A percentile compares a stretch with the other conserved stretches of the same genome.
Conservation (phyloP, 129 eudicot genomes). For the Mikania micrantha region DNA sequence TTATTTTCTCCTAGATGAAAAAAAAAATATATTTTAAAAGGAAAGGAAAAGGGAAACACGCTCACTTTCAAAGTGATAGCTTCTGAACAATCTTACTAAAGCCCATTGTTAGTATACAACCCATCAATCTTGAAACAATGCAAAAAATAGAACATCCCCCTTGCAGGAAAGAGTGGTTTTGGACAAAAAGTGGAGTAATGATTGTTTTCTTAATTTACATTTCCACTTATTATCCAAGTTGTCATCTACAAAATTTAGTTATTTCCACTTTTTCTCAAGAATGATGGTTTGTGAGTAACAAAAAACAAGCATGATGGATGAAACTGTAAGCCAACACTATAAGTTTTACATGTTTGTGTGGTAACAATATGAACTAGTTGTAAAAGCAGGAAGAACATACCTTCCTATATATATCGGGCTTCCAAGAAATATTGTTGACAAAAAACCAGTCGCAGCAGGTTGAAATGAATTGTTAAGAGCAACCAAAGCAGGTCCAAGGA, state of each 20-base stretch:
- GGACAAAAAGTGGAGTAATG: not conserved
- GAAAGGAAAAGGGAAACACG: too few species aligned
- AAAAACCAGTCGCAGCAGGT: slow-evolving; percentile 87
- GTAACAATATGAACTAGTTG: too few species aligned
- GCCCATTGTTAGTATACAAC: not conserved
- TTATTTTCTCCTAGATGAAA: too few species aligned
- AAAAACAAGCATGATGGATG: too few species aligned
- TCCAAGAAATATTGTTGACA: slow-evolving; percentile 84
- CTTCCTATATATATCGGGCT: slow-evolving; percentile 93
- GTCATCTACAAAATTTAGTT: too few species aligned
- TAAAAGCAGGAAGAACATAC: slow-evolving; percentile 31
- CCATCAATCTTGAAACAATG: not conserved
- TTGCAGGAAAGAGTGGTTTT: not conserved
- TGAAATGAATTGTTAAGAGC: slow-evolving; percentile 91
- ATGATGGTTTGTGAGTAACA: too few species aligned
- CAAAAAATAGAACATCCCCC: not conserved
- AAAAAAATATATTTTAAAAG: too few species aligned
- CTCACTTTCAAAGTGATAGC: not conserved
- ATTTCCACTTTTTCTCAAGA: too few species aligned
- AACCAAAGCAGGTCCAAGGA: too few species aligned
- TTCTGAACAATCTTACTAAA: not conserved
- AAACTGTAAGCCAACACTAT: too few species aligned
- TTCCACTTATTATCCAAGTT: too few species aligned
- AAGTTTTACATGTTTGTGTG: too few species aligned
- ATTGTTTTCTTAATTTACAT: not conserved